These are phyloP conservation scores for Picea mariana DNA, from an alignment of 83 land plant species.

Conservation along the genomic window DNA sequence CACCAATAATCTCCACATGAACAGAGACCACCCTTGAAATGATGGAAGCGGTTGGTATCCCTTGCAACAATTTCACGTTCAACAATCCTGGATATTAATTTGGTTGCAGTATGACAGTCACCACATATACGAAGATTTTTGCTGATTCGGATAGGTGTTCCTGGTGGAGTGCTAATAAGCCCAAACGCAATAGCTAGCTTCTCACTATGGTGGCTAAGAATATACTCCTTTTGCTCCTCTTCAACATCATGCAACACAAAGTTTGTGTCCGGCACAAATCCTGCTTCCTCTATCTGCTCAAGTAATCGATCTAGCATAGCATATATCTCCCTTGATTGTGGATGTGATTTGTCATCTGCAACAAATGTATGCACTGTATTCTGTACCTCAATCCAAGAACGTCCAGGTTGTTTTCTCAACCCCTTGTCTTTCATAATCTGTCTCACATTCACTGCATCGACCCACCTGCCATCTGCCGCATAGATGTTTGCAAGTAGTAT, in stretches of 20 bases:
- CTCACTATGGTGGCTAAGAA: conserved; percentile 58
- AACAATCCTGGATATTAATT: background rate
- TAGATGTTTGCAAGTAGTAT: conserved; percentile 48
- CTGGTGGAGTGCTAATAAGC: background rate
- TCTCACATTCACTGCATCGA: conserved; percentile 49
- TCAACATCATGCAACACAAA: conserved; percentile 42
- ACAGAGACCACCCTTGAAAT: too few relatives aligned
- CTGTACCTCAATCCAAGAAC: conserved; percentile 58
- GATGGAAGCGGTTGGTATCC: conserved; percentile 2
- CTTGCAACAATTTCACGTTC: background rate
- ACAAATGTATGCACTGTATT: conserved; percentile 40
- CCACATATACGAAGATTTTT: background rate
- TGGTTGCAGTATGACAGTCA: conserved; percentile 2
- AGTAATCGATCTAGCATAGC: conserved; percentile 33
- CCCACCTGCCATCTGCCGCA: conserved; percentile 28
- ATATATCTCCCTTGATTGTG: conserved; percentile 45
- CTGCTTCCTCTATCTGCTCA: conserved; percentile 35
- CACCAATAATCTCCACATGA: too few relatives aligned
- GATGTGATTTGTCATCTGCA: conserved; percentile 47
- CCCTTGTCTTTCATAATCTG: conserved; percentile 39
- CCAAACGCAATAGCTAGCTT: conserved; percentile 19
- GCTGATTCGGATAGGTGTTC: background rate
- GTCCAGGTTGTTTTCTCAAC: conserved; percentile 47
- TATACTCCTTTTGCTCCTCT: conserved; percentile 36
- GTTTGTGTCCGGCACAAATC: conserved; percentile 45